Percentiles rank a stretch among this genome's conserved stretches.
Evolutionary conservation across 805 yeast genomes (phyloP).

Genomic region (Myxozyma kluyveri): DNA sequence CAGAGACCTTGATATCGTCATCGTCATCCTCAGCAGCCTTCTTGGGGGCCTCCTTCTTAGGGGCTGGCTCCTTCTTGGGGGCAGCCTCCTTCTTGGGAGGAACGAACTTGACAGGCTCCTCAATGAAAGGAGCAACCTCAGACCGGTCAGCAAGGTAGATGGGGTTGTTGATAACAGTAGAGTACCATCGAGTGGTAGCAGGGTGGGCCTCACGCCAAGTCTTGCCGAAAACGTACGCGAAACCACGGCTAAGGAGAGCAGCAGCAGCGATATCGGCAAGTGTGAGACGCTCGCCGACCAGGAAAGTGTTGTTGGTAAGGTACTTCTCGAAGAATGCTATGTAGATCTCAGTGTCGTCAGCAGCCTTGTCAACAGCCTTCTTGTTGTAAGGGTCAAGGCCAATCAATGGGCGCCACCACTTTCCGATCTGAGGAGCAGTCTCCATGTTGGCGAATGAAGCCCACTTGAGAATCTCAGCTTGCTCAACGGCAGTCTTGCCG

Average conservation of each 20-base stretch:
- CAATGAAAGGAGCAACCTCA: slow-evolving; percentile 53
- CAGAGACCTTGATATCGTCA: slow-evolving; percentile 41
- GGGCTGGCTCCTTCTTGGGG: slow-evolving; percentile 44
- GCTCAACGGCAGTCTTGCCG: slow-evolving; percentile 65
- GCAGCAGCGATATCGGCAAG: slow-evolving; percentile 65
- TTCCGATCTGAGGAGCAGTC: slow-evolving; percentile 48
- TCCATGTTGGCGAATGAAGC: slow-evolving; percentile 73
- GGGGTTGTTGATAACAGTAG: slow-evolving; percentile 50
- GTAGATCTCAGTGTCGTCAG: slow-evolving; percentile 34
- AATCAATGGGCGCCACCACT: slow-evolving; percentile 55
- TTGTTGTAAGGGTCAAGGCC: slow-evolving; percentile 78
- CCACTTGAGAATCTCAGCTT: slow-evolving; percentile 72
- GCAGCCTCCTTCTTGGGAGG: slow-evolving; percentile 73
- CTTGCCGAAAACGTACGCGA: slow-evolving; percentile 57
- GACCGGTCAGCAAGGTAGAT: slow-evolving; percentile 50
- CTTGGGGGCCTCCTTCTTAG: slow-evolving; percentile 35
- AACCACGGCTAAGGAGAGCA: slow-evolving; percentile 51
- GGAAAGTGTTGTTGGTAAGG: slow-evolving; percentile 59
- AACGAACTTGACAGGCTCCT: slow-evolving; percentile 61
- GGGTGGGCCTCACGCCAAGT: slow-evolving; percentile 67
- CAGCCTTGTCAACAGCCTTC: slow-evolving; percentile 54
- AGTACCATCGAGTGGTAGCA: slow-evolving; percentile 66
- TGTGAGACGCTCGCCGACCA: slow-evolving; percentile 65
- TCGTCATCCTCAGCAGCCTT: slow-evolving; percentile 32
- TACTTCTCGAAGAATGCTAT: slow-evolving; percentile 46